phyloP scores from a whole-genome alignment of 805 yeast genomes.

The Saccharomycopsis fibuligera region DNA sequence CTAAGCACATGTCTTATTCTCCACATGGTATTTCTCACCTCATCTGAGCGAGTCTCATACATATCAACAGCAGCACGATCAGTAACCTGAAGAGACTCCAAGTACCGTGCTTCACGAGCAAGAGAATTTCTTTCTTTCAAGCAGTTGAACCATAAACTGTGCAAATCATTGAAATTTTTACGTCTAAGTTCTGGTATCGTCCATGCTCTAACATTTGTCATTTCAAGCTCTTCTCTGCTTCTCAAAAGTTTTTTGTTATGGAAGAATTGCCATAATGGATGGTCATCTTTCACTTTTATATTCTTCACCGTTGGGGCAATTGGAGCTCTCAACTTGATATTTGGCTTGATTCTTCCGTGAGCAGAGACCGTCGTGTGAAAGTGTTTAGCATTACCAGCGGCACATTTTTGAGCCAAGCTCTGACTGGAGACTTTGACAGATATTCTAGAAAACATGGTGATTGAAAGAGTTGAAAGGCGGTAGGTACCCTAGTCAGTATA shows the following conservation, averaged over 20 bases:
- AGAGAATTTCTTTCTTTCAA: constrained; percentile 76
- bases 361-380: constrained; percentile 33
- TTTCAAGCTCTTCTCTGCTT: constrained; percentile 43
- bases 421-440: too few species aligned
- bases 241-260: constrained; percentile 57
- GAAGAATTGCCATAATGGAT: constrained; percentile 95
- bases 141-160: constrained; percentile 83
- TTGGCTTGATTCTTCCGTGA: constrained; percentile 39
- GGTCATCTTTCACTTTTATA: constrained; percentile 69
- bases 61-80: constrained; percentile 35
- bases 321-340: constrained; percentile 64
- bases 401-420: too few species aligned
- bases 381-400: too few species aligned
- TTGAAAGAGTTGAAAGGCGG: too few species aligned
- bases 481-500: too few species aligned
- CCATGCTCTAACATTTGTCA: constrained; percentile 71
- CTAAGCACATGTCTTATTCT: constrained; percentile 80
- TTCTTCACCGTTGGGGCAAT: constrained; percentile 76
- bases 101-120: constrained; percentile 66
- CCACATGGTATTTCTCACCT: constrained; percentile 60
- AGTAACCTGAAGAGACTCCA: constrained; percentile 27
- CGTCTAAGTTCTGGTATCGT: constrained; percentile 80
- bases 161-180: constrained; percentile 87
- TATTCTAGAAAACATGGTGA: too few species aligned
- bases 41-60: constrained; percentile 28